Percentiles rank a stretch among this genome's conserved stretches.
Conservation (phyloP, 345 rosid genomes). For the Rhizophora mangle region DNA sequence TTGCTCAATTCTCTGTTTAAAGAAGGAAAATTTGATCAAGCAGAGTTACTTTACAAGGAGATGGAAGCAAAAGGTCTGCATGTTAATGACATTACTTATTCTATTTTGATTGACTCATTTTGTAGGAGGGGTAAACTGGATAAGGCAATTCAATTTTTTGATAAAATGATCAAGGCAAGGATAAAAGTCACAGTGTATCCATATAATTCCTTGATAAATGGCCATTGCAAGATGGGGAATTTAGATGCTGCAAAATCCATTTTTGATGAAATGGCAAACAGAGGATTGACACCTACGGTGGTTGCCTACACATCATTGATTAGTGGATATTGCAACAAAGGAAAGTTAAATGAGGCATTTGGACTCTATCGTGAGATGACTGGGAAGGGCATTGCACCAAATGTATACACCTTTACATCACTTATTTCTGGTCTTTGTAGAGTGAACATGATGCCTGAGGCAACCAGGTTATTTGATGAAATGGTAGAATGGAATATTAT, state of each 20-base stretch:
- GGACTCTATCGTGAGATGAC: slow-evolving; percentile 82
- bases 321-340: slow-evolving; percentile 69
- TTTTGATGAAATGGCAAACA: slow-evolving; percentile 52
- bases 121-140: slow-evolving; percentile 73
- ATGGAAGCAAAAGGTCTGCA: slow-evolving; percentile 46
- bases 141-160: slow-evolving; percentile 46
- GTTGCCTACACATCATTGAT: slow-evolving; percentile 71
- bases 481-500: slow-evolving; percentile 52
- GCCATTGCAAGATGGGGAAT: slow-evolving; percentile 72
- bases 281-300: slow-evolving; percentile 64
- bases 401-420: slow-evolving; percentile 60
- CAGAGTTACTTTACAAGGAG: slow-evolving; percentile 54
- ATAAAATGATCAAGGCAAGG: slow-evolving; percentile 51
- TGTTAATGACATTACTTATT: slow-evolving; percentile 64
- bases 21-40: slow-evolving; percentile 51
- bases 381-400: slow-evolving; percentile 65
- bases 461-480: slow-evolving; percentile 49
- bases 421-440: slow-evolving; percentile 70
- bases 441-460: slow-evolving; percentile 54
- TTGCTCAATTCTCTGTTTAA: slow-evolving; percentile 70
- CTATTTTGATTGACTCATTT: slow-evolving; percentile 71
- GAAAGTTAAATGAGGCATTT: slow-evolving; percentile 55
- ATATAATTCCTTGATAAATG: slow-evolving; percentile 73
- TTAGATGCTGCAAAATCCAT: slow-evolving; percentile 48
- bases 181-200: slow-evolving; percentile 59